Evolutionary conservation across 768 basidiomycete species (phyloP), one percentile per base, ranked within the genome.

Genomic region (Mycena rebaudengoi): DNA sequence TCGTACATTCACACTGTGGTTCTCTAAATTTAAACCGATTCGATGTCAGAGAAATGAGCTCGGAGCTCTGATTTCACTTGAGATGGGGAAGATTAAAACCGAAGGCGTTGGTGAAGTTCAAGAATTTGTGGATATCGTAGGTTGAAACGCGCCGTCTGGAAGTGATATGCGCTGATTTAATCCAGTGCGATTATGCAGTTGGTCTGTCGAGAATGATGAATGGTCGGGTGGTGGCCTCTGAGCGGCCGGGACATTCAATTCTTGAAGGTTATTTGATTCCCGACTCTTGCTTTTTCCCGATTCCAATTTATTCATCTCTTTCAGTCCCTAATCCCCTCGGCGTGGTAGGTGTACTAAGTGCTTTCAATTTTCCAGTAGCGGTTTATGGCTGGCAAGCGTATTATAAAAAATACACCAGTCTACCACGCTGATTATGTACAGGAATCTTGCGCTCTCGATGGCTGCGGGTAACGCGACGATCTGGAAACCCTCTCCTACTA

Each of bases 321-420:
- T 70, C 64, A 95, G 94, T 97, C 4, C 92, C 96, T 10, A 98
- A 98, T 74, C 96, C 97, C 21, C 83, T 98, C 46, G 85, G 86
- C 18, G 83, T 87, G 40, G 85, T 86, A 37, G 88, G 82, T 29
- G 87, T 97, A 11, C 78, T 99, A 52, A 91, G 94, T 21, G 97
- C 97, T 0, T 98, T 98, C 83, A 99, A 99, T 76, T 99, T 98
- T 74, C 97, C 97, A 11, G 89, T 94, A 41, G 95, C 95, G 32
- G 94, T 96, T 43, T 95, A 94, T 75, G 94, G 94, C 67, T 96
- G 94, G 94, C 91, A 76, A 39, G 80, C 70, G 21, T 26, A 55
- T 49, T 18, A 13, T 37, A 23, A 40, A 16, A 16, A 44, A 33
- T 26, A 41, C 58, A 18, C 23, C 21, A 21, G 26, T 8, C 56